Evolutionary conservation across 208 protist species (phyloP).

Genomic region (Trypanosoma mega): DNA sequence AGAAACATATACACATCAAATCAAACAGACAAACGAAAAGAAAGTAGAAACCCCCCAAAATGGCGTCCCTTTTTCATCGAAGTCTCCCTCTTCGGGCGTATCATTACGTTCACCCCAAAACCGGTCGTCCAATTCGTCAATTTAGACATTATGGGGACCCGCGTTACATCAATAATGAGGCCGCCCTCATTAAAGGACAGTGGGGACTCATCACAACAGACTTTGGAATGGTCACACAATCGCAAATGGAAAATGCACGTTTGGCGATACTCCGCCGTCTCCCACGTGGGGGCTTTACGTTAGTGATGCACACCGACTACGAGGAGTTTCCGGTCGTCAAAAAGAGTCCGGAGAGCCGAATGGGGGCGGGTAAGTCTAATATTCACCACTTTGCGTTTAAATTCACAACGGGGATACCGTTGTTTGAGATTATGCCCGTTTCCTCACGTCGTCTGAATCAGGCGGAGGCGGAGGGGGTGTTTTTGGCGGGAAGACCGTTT

Average conservation of each 20-base stretch:
- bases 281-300: constrained; percentile 76
- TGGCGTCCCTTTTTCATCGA: constrained; percentile 33
- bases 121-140: constrained; percentile 77
- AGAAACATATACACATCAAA: not conserved
- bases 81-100: constrained; percentile 54
- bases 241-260: constrained; percentile 86
- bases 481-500: constrained; percentile 73
- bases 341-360: constrained; percentile 89
- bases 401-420: constrained; percentile 85
- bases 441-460: constrained; percentile 71
- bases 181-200: constrained; percentile 73
- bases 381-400: constrained; percentile 92
- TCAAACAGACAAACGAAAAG: too few species aligned
- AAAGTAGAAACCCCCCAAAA: not conserved
- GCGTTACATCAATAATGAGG: constrained; percentile 91
- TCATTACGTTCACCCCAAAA: constrained; percentile 90
- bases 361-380: constrained; percentile 88
- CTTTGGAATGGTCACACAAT: constrained; percentile 90
- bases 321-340: constrained; percentile 89
- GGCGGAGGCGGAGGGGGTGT: constrained; percentile 89
- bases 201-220: constrained; percentile 87
- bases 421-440: constrained; percentile 82
- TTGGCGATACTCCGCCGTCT: constrained; percentile 85
- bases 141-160: constrained; percentile 86
- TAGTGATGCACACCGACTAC: constrained; percentile 89